Percentiles rank a stretch among this genome's conserved stretches.
These are phyloP conservation scores for Chenopodium berlandieri DNA, from an alignment of 148 eudicot genomes.

Conservation along the genomic window DNA sequence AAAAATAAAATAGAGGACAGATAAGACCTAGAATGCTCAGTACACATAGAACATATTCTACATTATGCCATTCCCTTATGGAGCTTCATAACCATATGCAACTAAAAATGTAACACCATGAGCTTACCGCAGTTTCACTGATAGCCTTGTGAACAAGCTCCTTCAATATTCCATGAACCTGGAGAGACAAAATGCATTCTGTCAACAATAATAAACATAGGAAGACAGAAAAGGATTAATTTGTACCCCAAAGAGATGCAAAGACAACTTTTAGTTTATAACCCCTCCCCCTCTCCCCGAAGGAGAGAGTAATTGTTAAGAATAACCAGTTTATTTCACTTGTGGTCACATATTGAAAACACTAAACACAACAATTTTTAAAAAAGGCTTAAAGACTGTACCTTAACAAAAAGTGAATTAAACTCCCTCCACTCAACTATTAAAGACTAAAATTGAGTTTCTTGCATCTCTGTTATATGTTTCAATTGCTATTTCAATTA, in stretches of 20 bases:
- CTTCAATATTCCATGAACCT: slow-evolving; percentile 91
- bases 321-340: not conserved
- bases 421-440: no score
- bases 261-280: not conserved
- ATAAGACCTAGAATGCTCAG: not conserved
- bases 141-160: slow-evolving; percentile 88
- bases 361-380: not conserved
- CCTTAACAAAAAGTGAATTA: no score
- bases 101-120: no score
- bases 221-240: not conserved
- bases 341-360: not conserved
- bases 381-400: not conserved
- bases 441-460: no score
- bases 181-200: slow-evolving; percentile 21
- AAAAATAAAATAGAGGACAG: not conserved
- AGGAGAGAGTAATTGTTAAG: not conserved
- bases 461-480: no score
- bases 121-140: slow-evolving; percentile 70
- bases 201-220: slow-evolving; percentile 13
- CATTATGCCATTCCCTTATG: not conserved
- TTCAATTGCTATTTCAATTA: no score
- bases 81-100: not conserved
- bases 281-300: not conserved
- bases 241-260: not conserved
- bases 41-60: not conserved